Evolutionary conservation across 2,329 filamentous ascomycete genomes (phyloP).

Genomic region (Calonectria pseudoturangicola): DNA sequence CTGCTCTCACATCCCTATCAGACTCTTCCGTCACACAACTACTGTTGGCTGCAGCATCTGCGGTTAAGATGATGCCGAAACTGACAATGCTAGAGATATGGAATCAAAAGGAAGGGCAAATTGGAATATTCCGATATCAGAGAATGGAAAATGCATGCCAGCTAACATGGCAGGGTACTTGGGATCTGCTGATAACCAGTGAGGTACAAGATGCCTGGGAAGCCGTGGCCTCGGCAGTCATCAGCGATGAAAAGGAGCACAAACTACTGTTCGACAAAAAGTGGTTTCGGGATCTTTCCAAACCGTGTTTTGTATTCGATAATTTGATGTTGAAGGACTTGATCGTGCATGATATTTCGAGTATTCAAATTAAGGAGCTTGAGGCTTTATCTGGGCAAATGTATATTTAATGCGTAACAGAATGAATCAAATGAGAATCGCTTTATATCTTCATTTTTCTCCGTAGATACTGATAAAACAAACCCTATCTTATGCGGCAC

Average conservation of each 20-base stretch:
- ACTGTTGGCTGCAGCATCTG: not conserved
- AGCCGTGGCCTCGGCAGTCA: not conserved
- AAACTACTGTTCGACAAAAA: not conserved
- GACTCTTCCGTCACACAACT: not conserved
- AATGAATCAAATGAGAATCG: not conserved
- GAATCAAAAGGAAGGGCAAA: not conserved
- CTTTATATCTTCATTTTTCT: not conserved
- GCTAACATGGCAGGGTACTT: conserved; percentile 6
- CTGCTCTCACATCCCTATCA: not conserved
- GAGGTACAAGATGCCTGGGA: not conserved
- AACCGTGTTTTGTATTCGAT: not conserved
- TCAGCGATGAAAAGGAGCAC: not conserved
- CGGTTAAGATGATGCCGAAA: not conserved
- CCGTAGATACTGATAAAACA: no score
- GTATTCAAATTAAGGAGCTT: not conserved
- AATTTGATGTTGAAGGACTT: not conserved
- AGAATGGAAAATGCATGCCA: not conserved
- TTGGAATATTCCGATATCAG: not conserved
- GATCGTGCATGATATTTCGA: not conserved
- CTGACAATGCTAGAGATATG: not conserved
- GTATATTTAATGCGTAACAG: not conserved
- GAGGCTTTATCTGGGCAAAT: not conserved
- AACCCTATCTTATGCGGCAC: no score
- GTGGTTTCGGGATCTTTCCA: not conserved
- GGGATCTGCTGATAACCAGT: not conserved